Evolutionary conservation across 768 basidiomycete species (phyloP), one percentile per base, ranked within the genome.

Genomic region (Agaricus blazei): DNA sequence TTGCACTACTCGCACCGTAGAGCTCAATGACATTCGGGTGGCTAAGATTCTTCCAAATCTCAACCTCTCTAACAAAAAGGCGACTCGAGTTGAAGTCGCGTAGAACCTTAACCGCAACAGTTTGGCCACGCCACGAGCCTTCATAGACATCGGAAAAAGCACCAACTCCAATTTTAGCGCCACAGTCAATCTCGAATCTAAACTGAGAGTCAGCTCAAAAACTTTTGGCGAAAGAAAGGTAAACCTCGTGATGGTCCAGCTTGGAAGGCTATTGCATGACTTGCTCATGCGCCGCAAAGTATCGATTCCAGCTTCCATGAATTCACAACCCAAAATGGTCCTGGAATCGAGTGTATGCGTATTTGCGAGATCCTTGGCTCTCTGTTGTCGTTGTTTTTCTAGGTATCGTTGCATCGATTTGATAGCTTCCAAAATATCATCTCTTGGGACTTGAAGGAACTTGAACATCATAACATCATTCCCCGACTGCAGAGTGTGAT

Each of bases 101-200:
- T 12, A 91, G 72, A 2, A 88, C 80, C 68, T 92, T 91, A 74
- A 90, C 77, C 3, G 87, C 85, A 6, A 90, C 89, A 0, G 74
- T 73, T 23, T 75, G 74, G 3, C 75, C 78, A 36, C 81, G 75
- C 90, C 91, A 94, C 9, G 69, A 77, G 0, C 90, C 91, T n/a
- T 76, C 74, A 68, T 86, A 91, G 6, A 93, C 88, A 52, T 86
- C 81, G 11, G 87, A 87, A 70, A 90, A 89, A 68, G 81, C 85
- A 0, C 90, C 90, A 19, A 82, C 62, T 3, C 89, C 86, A 56
- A 93, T 83, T 65, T 82, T 80, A 54, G 75, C 71, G 37, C 85
- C 85, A 2, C 82, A 79, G 54, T 87, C 84, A 34, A 93, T 80
- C 69, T 94, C 92, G 62, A 87, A 89, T 50, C 82, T 82, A 47